These are phyloP conservation scores for Geum urbanum DNA, from an alignment of 306 rosid genomes.

Conservation along the genomic window DNA sequence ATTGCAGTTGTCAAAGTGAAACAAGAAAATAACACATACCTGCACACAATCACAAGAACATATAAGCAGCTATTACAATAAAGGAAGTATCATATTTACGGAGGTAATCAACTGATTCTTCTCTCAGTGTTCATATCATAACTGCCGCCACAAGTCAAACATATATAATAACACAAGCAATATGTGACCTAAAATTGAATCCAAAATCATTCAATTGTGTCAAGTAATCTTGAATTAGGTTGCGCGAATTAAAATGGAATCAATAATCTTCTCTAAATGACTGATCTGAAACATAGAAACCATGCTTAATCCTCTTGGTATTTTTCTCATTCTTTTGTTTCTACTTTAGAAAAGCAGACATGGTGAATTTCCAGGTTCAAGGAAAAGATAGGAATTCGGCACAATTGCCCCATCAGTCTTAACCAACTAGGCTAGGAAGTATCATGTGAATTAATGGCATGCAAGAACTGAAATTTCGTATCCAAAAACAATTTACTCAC, in stretches of 20 bases:
- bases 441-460: neutral
- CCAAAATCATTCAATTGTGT: constrained; percentile 6
- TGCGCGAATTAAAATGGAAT: too few species aligned
- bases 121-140: neutral
- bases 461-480: neutral
- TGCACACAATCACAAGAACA: constrained; percentile 27
- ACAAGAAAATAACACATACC: constrained; percentile 78
- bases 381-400: constrained; percentile 2
- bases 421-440: neutral
- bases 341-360: neutral
- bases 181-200: neutral
- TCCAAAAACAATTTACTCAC: constrained; percentile 46
- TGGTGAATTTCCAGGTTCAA: constrained; percentile 1
- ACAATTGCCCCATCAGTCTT: constrained; percentile 4
- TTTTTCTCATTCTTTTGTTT: neutral
- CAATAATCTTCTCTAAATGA: too few species aligned
- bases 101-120: neutral
- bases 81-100: neutral
- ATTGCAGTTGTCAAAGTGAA: constrained; percentile 80
- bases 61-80: constrained; percentile 1
- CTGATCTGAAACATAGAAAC: too few species aligned
- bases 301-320: too few species aligned
- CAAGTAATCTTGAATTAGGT: too few species aligned
- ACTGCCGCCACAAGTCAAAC: neutral
- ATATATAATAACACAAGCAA: neutral